phyloP scores from a whole-genome alignment of 257 asterid species.

The Paraleonurus japonicus region DNA sequence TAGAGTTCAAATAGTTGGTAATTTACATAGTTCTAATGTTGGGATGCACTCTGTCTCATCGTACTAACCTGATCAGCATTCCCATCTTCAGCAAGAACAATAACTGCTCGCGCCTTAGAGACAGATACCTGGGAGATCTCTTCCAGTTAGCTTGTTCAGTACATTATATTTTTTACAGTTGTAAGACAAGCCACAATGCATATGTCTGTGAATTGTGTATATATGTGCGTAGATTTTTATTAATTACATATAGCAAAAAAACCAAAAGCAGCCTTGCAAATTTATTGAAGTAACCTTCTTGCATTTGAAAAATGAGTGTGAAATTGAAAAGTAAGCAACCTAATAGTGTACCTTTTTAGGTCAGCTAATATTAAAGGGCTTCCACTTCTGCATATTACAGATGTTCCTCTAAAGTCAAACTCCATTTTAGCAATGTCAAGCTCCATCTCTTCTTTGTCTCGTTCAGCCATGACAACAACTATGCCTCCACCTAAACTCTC shows the following conservation, averaged over 20 bases:
- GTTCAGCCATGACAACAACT: conserved; percentile 90
- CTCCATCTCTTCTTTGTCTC: conserved; percentile 97
- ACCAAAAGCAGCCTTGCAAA: conserved; percentile 10
- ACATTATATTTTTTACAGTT: conserved; percentile 2
- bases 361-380: conserved; percentile 91
- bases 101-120: conserved; percentile 88
- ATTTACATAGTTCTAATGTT: conserved; percentile 13
- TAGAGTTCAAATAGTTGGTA: conserved; percentile 25
- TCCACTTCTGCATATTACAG: conserved; percentile 91
- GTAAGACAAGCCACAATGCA: conserved; percentile 13
- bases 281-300: conserved; percentile 9
- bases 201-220: neutral
- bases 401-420: conserved; percentile 84
- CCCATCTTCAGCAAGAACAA: conserved; percentile 95
- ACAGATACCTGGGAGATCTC: conserved; percentile 67
- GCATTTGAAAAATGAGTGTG: conserved; percentile 5
- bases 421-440: conserved; percentile 92
- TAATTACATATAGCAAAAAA: neutral
- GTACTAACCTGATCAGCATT: conserved; percentile 80
- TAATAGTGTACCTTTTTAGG: conserved; percentile 53
- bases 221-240: neutral
- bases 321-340: neutral
- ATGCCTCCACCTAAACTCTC: conserved; percentile 91
- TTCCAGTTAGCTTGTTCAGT: conserved; percentile 33
- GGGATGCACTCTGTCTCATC: conserved; percentile 25